phyloP scores from a whole-genome alignment of 148 eudicot species.

The Salicornia ramosissima region DNA sequence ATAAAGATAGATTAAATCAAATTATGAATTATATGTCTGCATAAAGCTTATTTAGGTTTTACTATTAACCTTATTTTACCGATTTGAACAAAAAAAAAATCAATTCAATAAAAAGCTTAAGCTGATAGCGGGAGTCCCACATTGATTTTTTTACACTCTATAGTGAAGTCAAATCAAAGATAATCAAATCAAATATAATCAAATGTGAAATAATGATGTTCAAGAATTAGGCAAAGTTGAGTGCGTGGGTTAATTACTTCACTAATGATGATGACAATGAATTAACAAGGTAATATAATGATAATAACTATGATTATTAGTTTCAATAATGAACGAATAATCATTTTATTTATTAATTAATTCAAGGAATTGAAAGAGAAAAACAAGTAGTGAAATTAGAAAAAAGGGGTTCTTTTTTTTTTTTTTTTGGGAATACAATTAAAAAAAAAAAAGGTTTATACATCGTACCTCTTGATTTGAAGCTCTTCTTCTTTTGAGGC shows the following conservation, averaged over 20 bases:
- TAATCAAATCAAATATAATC: background rate
- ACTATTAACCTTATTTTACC: too few relatives aligned
- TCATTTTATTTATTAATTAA: constrained; percentile 9
- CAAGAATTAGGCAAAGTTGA: constrained; percentile 17
- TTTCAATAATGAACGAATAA: constrained; percentile 6
- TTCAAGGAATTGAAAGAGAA: too few relatives aligned
- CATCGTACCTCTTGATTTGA: constrained; percentile 34
- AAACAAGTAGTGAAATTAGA: background rate
- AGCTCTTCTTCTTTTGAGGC: constrained; percentile 49
- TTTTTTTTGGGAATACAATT: background rate
- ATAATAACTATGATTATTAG: constrained; percentile 25
- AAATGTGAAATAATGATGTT: constrained; percentile 15
- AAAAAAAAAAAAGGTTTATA: too few relatives aligned
- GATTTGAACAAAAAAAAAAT: too few relatives aligned
- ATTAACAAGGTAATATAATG: constrained; percentile 11
- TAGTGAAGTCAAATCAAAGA: background rate
- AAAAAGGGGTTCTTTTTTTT: background rate
- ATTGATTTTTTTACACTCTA: too few relatives aligned
- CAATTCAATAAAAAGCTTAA: too few relatives aligned
- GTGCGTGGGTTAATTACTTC: constrained; percentile 7
- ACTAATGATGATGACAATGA: constrained; percentile 17
- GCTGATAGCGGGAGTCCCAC: too few relatives aligned
- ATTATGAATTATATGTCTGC: too few relatives aligned
- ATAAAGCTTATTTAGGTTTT: too few relatives aligned
- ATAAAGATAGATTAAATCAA: too few relatives aligned